These are phyloP conservation scores for Geranomyces variabilis DNA, from an alignment of 192 early-diverging fungal species.

Conservation along the genomic window DNA sequence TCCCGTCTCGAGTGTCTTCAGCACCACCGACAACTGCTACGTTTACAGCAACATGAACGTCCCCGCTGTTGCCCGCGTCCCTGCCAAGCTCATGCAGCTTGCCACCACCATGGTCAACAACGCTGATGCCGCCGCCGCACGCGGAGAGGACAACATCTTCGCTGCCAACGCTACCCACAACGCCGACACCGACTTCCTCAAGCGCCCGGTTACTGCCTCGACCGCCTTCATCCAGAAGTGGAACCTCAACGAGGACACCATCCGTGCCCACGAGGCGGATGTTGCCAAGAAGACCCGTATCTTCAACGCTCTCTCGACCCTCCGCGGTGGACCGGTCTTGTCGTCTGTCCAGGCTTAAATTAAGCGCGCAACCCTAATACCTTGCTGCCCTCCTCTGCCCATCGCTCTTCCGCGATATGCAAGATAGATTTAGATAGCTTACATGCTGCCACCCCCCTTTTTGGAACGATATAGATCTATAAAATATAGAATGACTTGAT, in stretches of 20 bases:
- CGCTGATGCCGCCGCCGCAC: not conserved
- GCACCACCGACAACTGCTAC: conserved; percentile 14
- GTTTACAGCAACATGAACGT: conserved; percentile 7
- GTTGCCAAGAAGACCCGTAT: conserved; percentile 1
- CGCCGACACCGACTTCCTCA: conserved; percentile 8
- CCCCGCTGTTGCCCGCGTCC: not conserved
- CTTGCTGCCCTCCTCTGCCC: too few species aligned
- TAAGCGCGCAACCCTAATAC: too few species aligned
- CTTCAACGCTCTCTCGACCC: conserved; percentile 17
- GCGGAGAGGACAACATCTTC: conserved; percentile 4
- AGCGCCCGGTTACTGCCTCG: not conserved
- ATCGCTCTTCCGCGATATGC: too few species aligned
- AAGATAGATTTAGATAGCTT: too few species aligned
- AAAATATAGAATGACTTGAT: too few species aligned
- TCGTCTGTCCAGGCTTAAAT: too few species aligned
- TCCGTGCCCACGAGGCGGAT: not conserved
- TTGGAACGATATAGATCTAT: too few species aligned
- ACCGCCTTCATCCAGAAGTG: conserved; percentile 3
- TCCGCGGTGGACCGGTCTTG: not conserved
- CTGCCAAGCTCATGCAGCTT: conserved; percentile 4
- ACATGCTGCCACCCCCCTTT: too few species aligned
- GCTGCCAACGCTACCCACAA: conserved; percentile 20
- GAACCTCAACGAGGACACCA: not conserved
- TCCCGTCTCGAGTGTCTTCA: not conserved
- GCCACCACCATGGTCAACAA: conserved; percentile 10